phyloP scores from a whole-genome alignment of 192 early-diverging fungal species.

The Phlyctochytrium planicorne region DNA sequence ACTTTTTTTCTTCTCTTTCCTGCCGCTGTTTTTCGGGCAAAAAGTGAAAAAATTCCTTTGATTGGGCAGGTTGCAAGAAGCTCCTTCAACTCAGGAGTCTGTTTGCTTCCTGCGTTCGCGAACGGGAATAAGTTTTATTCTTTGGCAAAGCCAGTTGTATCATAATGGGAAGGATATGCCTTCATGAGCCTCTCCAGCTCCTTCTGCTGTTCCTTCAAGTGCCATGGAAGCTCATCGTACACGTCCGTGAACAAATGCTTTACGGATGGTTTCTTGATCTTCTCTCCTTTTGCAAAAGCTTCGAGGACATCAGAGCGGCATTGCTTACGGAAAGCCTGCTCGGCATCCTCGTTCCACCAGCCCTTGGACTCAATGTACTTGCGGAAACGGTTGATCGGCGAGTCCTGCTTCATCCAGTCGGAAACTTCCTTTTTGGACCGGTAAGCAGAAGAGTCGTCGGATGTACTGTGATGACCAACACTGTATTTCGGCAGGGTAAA shows the following conservation, averaged over 20 bases:
- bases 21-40: no score
- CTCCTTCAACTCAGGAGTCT: no score
- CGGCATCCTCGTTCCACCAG: constrained; percentile 81
- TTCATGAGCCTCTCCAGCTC: constrained; percentile 76
- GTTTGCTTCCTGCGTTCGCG: not conserved
- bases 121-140: not conserved
- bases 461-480: constrained; percentile 95
- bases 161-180: constrained; percentile 42
- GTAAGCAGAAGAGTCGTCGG: constrained; percentile 96
- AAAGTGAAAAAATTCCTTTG: no score
- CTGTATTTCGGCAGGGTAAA: constrained; percentile 15
- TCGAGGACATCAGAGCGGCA: constrained; percentile 72
- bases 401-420: constrained; percentile 82
- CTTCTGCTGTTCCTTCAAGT: constrained; percentile 73
- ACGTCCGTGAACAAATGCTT: constrained; percentile 90
- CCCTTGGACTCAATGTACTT: constrained; percentile 82
- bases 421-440: constrained; percentile 89
- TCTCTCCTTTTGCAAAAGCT: constrained; percentile 83
- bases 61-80: no score
- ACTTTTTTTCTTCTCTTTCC: no score
- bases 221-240: constrained; percentile 80
- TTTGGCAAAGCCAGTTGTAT: not conserved
- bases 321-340: constrained; percentile 56
- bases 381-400: constrained; percentile 86
- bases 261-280: constrained; percentile 82